A percentile compares a stretch with the other conserved stretches of the same genome.
Conservation (phyloP, 345 rosid species). For the Linum lewisii region DNA sequence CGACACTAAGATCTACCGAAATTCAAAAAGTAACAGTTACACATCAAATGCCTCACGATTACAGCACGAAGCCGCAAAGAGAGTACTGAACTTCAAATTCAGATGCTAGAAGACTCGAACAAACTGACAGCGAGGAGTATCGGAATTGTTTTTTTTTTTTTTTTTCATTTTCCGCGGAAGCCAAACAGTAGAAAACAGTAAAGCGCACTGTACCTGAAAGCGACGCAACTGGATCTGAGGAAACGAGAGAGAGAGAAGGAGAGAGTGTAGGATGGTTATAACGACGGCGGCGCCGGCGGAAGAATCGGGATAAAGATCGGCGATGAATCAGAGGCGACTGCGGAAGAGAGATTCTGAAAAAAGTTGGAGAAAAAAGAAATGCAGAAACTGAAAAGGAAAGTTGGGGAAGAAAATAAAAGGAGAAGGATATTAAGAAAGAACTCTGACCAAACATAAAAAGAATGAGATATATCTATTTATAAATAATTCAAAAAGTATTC, state of each 20-base stretch:
- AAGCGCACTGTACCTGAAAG: slow-evolving; percentile 22
- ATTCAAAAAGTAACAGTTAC: neutral
- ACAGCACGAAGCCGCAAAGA: neutral
- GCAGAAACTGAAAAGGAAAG: neutral
- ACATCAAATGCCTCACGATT: neutral
- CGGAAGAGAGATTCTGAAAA: slow-evolving; percentile 9
- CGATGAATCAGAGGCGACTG: slow-evolving; percentile 20
- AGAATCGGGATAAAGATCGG: slow-evolving; percentile 24
- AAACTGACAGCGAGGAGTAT: no score
- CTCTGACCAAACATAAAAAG: no score
- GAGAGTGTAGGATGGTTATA: slow-evolving; percentile 15
- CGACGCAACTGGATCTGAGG: slow-evolving; percentile 25
- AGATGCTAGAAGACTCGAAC: neutral
- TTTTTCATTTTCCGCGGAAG: slow-evolving; percentile 15
- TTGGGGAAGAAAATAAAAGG: neutral
- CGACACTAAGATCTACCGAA: no score
- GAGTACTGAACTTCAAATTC: neutral
- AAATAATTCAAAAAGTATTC: no score
- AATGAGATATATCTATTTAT: no score
- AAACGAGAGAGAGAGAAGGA: neutral
- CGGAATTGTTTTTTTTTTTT: no score
- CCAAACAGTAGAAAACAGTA: slow-evolving; percentile 15
- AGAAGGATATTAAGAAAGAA: neutral
- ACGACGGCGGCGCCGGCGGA: slow-evolving; percentile 36
- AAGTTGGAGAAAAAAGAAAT: neutral